phyloP scores from a whole-genome alignment of 176 grass and related monocot genomes.

The Stipa capillata region DNA sequence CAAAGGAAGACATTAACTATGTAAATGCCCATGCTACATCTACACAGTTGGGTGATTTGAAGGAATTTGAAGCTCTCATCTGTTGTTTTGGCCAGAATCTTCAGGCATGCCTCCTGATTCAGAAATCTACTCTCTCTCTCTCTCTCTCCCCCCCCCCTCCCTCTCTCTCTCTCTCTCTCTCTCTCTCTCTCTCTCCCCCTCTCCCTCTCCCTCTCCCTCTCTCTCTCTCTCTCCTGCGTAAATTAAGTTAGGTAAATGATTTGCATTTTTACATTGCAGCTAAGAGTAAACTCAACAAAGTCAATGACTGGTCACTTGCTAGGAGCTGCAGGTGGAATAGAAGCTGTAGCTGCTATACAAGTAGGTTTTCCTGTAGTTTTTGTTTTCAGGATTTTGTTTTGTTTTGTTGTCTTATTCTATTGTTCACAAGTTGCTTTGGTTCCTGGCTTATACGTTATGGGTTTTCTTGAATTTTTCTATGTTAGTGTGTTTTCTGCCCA shows the following conservation, averaged over 20 bases:
- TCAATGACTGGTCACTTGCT: constrained; percentile 97
- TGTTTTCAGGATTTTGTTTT: background rate
- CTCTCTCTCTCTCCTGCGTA: background rate
- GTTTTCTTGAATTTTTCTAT: background rate
- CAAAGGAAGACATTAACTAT: constrained; percentile 86
- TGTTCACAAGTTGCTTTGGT: background rate
- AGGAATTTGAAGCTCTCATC: constrained; percentile 82
- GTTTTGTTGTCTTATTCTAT: background rate
- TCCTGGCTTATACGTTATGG: background rate
- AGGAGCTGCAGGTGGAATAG: constrained; percentile 87
- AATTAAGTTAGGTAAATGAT: constrained; percentile 14
- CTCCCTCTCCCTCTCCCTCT: too few relatives aligned
- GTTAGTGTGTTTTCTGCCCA: background rate
- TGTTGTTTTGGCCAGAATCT: constrained; percentile 89
- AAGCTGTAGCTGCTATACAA: constrained; percentile 91
- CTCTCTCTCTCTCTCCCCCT: too few relatives aligned
- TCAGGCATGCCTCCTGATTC: constrained; percentile 41
- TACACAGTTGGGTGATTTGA: constrained; percentile 83
- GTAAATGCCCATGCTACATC: constrained; percentile 99
- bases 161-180: too few relatives aligned
- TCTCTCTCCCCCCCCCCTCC: too few relatives aligned
- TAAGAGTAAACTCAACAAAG: constrained; percentile 94
- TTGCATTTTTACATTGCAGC: constrained; percentile 39
- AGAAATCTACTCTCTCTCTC: constrained; percentile 2
- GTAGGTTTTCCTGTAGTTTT: constrained; percentile 29